Percentiles rank a stretch among this genome's conserved stretches.
These are phyloP conservation scores for Starmerella stigmatis DNA, from an alignment of 805 yeast genomes.

Conservation along the genomic window DNA sequence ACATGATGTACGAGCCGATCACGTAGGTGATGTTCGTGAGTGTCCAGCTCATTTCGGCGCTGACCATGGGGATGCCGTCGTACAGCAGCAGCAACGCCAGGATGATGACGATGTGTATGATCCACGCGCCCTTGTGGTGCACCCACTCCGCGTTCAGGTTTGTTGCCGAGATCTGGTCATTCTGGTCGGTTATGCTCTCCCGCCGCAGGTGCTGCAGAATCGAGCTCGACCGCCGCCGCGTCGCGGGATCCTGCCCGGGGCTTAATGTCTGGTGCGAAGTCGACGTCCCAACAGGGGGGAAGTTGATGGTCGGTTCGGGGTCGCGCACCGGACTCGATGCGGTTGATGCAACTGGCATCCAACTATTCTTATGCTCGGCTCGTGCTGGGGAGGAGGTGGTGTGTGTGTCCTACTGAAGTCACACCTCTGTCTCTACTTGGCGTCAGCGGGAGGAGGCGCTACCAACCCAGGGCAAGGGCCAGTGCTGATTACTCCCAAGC, in stretches of 20 bases:
- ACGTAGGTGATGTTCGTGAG: conserved; percentile 83
- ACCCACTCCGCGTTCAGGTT: conserved; percentile 96
- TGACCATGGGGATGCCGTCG: conserved; percentile 70
- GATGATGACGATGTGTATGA: conserved; percentile 77
- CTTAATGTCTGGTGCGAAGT: neutral
- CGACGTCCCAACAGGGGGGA: conserved; percentile 10
- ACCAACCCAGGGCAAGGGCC: neutral
- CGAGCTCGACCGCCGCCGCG: conserved; percentile 71
- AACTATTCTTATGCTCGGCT: no score
- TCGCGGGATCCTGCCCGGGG: conserved; percentile 8
- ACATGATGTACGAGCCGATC: conserved; percentile 88
- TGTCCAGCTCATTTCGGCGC: conserved; percentile 85
- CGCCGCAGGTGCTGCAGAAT: conserved; percentile 87
- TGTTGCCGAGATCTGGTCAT: conserved; percentile 79
- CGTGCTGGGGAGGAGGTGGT: neutral
- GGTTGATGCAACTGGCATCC: neutral
- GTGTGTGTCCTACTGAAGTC: neutral
- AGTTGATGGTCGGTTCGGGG: conserved; percentile 10
- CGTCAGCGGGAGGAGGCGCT: conserved; percentile 1
- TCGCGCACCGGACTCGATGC: conserved; percentile 1
- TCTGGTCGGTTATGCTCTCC: conserved; percentile 81
- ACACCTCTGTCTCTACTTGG: neutral
- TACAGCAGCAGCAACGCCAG: conserved; percentile 61
- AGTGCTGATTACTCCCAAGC: conserved; percentile 1
- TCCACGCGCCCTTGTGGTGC: conserved; percentile 89